Evolutionary conservation across 2,329 filamentous ascomycete species (phyloP), one percentile per base, ranked within the genome.

Genomic region (Epichloe bromicola): DNA sequence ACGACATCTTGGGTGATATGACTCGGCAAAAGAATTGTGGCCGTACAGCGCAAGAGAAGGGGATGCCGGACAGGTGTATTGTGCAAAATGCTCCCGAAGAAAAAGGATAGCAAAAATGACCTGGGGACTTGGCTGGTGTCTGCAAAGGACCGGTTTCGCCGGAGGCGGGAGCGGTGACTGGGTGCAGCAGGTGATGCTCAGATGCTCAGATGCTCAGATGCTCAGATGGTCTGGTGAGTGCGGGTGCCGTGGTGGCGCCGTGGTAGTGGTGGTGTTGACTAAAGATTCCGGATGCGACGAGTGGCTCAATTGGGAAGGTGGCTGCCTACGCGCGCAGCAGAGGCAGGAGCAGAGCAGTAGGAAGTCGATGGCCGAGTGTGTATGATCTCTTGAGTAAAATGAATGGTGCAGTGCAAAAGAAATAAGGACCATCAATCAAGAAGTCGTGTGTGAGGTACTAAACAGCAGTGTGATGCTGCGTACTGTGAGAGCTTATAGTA

Each of bases 1-100:
- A 70, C 75, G 74, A 75, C 63, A 74, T 76, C 54, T 49, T 53
- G 55, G 57, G 37, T 51, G 44, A n/a, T 39, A n/a, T 39, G 14
- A 37, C n/a, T 40, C 30, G 15, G n/a, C 7, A 44, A 39, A 15
- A 30, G 19, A 2, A 8, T 14, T 19, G 45, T 14, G 30, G 45
- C 19, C 23, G 23, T 26, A 17, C 37, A 46, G 50, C 33, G 42
- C n/a, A 47, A 45, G 42, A 51, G 44, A 48, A 30, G 26, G 53
- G 49, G 44, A 33, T 23, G 19, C 5, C 23, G 20, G 39, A 17
- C 19, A 42, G 42, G 12, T 10, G 38, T 48, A 33, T 46, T n/a
- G n/a, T 26, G 20, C 5, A n/a, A n/a, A 20, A 19, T 5, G n/a
- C 34, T 30, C 23, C 43, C 36, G 36, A 44, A 41, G 44, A 47